Evolutionary conservation across 768 basidiomycete species (phyloP).

Genomic region (Amanita polypyramis): DNA sequence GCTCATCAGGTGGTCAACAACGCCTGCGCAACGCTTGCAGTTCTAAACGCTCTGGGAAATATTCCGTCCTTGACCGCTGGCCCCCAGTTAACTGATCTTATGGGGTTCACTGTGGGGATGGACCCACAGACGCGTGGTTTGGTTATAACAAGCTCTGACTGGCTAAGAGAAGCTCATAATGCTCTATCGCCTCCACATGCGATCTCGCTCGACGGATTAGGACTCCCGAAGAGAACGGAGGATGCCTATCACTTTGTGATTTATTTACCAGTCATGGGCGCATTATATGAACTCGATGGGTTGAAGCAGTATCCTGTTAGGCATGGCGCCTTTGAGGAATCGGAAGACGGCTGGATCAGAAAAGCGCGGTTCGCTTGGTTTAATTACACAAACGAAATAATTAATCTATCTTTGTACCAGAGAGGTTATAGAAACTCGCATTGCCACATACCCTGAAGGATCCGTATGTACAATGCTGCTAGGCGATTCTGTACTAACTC

Average conservation of each 20-base stretch:
- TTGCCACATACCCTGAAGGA: slow-evolving; percentile 82
- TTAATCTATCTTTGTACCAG: slow-evolving; percentile 27
- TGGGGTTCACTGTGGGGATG: slow-evolving; percentile 76
- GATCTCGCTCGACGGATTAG: slow-evolving; percentile 79
- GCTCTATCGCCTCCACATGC: slow-evolving; percentile 84
- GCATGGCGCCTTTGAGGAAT: slow-evolving; percentile 64
- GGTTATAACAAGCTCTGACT: slow-evolving; percentile 71
- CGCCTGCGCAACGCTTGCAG: slow-evolving; percentile 92
- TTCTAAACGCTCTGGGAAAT: slow-evolving; percentile 84
- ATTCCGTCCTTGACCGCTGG: slow-evolving; percentile 56
- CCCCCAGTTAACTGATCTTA: slow-evolving; percentile 58
- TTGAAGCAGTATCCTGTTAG: slow-evolving; percentile 69
- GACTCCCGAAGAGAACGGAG: slow-evolving; percentile 48
- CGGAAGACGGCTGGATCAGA: slow-evolving; percentile 74
- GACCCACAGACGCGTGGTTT: slow-evolving; percentile 79
- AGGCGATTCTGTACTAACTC: not conserved
- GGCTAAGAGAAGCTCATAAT: slow-evolving; percentile 82
- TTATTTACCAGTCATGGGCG: slow-evolving; percentile 77
- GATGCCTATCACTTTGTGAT: slow-evolving; percentile 98
- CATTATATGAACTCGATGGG: slow-evolving; percentile 90
- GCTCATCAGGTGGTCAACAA: slow-evolving; percentile 94
- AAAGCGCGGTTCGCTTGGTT: slow-evolving; percentile 52
- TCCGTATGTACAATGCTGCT: slow-evolving; percentile 46
- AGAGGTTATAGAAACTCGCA: slow-evolving; percentile 78
- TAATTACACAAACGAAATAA: slow-evolving; percentile 6